These are phyloP conservation scores for Carex myosuroides DNA, from an alignment of 176 grass and related monocot species.

Conservation along the genomic window DNA sequence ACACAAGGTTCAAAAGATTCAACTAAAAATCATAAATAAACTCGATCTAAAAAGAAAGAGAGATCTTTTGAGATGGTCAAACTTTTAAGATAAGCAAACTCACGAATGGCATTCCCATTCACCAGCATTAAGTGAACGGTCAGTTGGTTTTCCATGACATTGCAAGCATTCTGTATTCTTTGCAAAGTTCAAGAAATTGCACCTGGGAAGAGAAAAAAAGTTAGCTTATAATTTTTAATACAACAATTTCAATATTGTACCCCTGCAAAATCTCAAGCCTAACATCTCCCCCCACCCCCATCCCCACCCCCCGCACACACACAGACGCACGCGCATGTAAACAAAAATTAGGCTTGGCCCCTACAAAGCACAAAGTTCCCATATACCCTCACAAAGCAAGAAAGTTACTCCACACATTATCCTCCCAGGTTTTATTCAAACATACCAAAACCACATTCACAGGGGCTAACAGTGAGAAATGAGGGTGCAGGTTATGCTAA, in stretches of 20 bases:
- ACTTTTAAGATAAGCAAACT: conserved; percentile 17
- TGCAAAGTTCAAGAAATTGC: conserved; percentile 95
- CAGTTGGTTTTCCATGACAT: conserved; percentile 75
- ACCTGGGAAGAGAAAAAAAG: conserved; percentile 46
- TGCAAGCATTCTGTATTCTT: conserved; percentile 92
- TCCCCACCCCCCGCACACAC: background rate
- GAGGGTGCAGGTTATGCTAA: background rate
- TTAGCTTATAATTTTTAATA: conserved; percentile 11
- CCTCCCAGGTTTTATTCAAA: background rate
- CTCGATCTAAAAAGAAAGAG: background rate
- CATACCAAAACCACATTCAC: background rate
- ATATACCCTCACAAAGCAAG: background rate
- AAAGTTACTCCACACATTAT: background rate
- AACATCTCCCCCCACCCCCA: background rate
- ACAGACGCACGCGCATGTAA: background rate
- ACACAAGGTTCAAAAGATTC: conserved; percentile 6
- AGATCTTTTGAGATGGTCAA: background rate
- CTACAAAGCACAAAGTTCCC: background rate
- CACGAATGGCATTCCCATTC: conserved; percentile 94
- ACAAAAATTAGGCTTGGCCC: background rate
- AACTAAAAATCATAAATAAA: conserved; percentile 7
- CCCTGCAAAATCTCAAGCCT: background rate
- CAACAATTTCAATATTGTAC: background rate
- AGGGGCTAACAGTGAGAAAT: background rate
- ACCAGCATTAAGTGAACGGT: conserved; percentile 61